phyloP scores from a whole-genome alignment of 495 filamentous ascomycete genomes.

The Penicillium odoratum region DNA sequence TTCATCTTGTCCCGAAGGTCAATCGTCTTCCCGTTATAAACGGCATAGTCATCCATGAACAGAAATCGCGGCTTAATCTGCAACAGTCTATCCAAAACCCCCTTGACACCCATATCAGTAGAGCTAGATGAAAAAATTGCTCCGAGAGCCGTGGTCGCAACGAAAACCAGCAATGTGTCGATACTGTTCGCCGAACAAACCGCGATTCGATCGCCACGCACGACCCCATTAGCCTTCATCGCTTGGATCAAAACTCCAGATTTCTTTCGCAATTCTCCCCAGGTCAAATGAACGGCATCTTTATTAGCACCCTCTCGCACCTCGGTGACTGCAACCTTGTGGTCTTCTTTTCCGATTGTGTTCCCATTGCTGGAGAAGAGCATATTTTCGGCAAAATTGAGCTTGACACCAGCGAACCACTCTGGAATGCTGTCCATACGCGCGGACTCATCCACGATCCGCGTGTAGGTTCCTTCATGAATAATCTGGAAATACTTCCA shows the following conservation, averaged over 20 bases:
- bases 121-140: conserved; percentile 68
- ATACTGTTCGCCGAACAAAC: conserved; percentile 69
- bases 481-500: conserved; percentile 22
- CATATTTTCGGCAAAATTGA: conserved; percentile 83
- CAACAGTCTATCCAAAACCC: conserved; percentile 68
- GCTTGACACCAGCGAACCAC: conserved; percentile 54
- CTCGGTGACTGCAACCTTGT: conserved; percentile 64
- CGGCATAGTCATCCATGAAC: conserved; percentile 72
- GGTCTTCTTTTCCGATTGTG: conserved; percentile 61
- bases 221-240: conserved; percentile 60
- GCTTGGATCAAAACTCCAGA: conserved; percentile 59
- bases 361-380: conserved; percentile 39
- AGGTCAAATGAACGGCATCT: conserved; percentile 56
- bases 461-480: conserved; percentile 15
- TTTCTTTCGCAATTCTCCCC: conserved; percentile 56
- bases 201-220: conserved; percentile 72
- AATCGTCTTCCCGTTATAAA: conserved; percentile 75
- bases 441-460: conserved; percentile 13
- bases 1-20: conserved; percentile 70
- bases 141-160: conserved; percentile 64
- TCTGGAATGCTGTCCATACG: conserved; percentile 19
- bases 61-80: conserved; percentile 71
- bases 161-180: conserved; percentile 64
- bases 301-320: conserved; percentile 67
- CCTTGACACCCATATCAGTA: conserved; percentile 77